Base-by-base conservation (phyloP, 106 monocot genomes). In the Agapanthus africanus region DNA sequence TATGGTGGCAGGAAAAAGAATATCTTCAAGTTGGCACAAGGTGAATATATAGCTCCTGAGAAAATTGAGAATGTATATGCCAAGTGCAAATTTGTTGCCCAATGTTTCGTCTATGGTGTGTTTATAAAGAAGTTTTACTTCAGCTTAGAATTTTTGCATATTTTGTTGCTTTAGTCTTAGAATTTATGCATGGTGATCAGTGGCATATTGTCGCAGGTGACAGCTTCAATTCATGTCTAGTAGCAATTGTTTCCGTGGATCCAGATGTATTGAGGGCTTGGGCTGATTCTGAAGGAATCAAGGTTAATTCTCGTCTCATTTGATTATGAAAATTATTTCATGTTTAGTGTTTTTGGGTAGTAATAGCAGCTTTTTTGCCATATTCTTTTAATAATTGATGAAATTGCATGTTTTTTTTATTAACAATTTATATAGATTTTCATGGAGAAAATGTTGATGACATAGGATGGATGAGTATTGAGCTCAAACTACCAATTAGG, bases 61-160 rank as follows among this genome's bases (percentile, higher is more conserved):
- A 99, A 99, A 81, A 90, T 99, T 64, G 99, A 99, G 73, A 99
- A 93, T 71, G 90, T 93, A 11, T 99, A 99, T 81, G 90, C 87
- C 11, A 99, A 99, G 75, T 99, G 93, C 90, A 93, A 82, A 32
- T 93, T 87, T 71, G 56, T 93, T 75, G 51, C 97, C 23, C 97
- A 99, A 65, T 92, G 92, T 70, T 93, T 99, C 74, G 54, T 99
- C 8, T 99, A 99, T 76, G 99, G 99, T 99, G 81, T 66, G 73
- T 54, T 66, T 52, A 49, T 8, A 41, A 40, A 44, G 38, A 11
- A 8, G 65, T 51, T 40, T 7, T 41, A 2, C 11, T 25, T 51
- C 21, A n/a, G 3, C 6, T 13, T 23, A 4, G 10, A 10, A 36
- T 22, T 31, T 74, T 1, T 62, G 33, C 28, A 65, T 31, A 15